Evolutionary conservation across 371 early-diverging fungal species (phyloP).

Genomic region (Mucor saturninus): DNA sequence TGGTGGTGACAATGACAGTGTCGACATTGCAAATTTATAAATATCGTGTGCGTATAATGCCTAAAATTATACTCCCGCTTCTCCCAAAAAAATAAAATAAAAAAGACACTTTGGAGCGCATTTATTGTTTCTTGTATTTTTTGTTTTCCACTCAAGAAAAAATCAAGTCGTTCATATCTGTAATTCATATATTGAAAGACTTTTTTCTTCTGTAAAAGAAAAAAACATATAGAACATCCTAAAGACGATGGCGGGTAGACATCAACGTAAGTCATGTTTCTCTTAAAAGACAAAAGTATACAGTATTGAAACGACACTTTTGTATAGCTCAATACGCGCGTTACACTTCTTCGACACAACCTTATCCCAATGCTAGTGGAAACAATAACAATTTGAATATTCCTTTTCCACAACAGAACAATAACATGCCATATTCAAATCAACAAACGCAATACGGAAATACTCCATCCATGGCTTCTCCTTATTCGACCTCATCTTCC

Average conservation of each 20-base stretch:
- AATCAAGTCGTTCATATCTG: not conserved
- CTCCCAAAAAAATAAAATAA: not conserved
- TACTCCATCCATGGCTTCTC: conserved; percentile 49
- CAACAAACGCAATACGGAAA: conserved; percentile 24
- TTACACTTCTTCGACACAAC: conserved; percentile 42
- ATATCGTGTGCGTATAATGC: no score
- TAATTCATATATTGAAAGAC: not conserved
- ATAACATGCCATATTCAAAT: conserved; percentile 4
- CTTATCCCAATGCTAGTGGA: conserved; percentile 33
- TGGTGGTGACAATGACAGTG: conserved; percentile 9
- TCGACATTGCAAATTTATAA: conserved; percentile 1
- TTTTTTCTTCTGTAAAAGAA: not conserved
- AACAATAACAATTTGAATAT: conserved; percentile 38
- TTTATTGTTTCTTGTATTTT: not conserved
- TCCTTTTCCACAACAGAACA: conserved; percentile 38
- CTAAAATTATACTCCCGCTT: not conserved
- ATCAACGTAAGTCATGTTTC: conserved; percentile 30
- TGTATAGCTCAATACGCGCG: conserved; percentile 49
- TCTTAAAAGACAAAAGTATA: not conserved
- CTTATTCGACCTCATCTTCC: conserved; percentile 52
- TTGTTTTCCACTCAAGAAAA: not conserved
- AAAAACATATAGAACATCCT: not conserved
- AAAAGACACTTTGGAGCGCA: not conserved
- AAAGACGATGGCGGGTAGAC: conserved; percentile 33
- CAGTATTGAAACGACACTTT: not conserved